These are phyloP conservation scores for Guadua angustifolia DNA, from an alignment of 176 grass and related monocot species.

Conservation along the genomic window DNA sequence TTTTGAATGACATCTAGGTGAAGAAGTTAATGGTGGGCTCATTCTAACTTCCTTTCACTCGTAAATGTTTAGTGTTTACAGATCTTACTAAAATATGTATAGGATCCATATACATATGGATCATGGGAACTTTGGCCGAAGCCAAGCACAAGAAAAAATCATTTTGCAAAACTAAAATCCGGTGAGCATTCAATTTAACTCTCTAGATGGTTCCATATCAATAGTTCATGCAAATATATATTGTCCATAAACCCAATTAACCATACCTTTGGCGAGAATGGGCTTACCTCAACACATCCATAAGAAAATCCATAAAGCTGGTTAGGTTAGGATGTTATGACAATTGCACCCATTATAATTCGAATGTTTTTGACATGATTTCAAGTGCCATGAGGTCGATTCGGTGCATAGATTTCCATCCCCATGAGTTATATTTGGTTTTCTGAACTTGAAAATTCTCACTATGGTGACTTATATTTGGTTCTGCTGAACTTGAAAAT, in stretches of 20 bases:
- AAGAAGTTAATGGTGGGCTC: constrained; percentile 8
- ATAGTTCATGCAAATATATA: constrained; percentile 26
- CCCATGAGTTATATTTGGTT: too few relatives aligned
- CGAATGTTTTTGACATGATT: neutral
- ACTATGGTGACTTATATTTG: too few relatives aligned
- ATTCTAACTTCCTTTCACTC: constrained; percentile 1
- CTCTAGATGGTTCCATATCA: neutral
- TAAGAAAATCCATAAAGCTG: constrained; percentile 67
- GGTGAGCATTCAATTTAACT: too few relatives aligned
- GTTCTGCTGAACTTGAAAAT: too few relatives aligned
- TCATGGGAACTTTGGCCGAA: neutral
- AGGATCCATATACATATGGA: too few relatives aligned
- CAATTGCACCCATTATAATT: constrained; percentile 7
- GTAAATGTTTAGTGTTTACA: too few relatives aligned
- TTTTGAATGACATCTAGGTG: constrained; percentile 6
- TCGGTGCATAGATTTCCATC: too few relatives aligned
- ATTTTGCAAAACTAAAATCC: neutral
- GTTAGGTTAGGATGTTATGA: constrained; percentile 68
- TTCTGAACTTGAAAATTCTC: too few relatives aligned
- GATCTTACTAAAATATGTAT: too few relatives aligned
- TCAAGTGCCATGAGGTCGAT: too few relatives aligned
- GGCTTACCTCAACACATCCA: constrained; percentile 81
- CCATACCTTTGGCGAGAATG: neutral
- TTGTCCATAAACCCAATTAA: neutral
- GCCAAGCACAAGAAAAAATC: too few relatives aligned